A percentile compares a stretch with the other conserved stretches of the same genome.
These are phyloP conservation scores for Sisymbrium altissimum DNA, from an alignment of 345 rosid genomes.

Conservation along the genomic window DNA sequence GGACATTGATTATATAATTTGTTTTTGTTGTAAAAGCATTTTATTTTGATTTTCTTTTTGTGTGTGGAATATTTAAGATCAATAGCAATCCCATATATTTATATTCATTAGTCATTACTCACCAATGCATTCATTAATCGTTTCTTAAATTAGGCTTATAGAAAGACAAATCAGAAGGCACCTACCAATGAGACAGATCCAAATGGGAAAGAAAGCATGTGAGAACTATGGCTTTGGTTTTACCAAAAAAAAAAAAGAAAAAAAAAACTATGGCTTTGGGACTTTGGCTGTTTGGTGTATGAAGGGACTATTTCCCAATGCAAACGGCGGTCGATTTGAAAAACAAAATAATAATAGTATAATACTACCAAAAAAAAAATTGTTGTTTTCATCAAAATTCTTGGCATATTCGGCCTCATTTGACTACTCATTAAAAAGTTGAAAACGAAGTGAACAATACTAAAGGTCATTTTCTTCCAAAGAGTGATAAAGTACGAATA, in stretches of 20 bases:
- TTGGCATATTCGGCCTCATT: constrained; percentile 14
- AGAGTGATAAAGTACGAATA: not conserved
- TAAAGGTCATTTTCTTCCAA: not conserved
- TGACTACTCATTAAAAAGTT: not conserved
- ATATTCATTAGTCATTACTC: not conserved
- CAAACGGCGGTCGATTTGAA: constrained; percentile 12
- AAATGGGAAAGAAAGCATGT: constrained; percentile 12
- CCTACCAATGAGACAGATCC: not conserved
- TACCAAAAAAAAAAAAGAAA: too few species aligned
- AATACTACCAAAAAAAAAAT: not conserved
- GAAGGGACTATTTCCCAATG: constrained; percentile 16
- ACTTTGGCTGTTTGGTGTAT: constrained; percentile 10
- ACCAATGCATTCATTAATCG: not conserved
- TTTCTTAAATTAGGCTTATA: not conserved
- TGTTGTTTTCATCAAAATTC: not conserved
- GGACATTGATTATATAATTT: constrained; percentile 11
- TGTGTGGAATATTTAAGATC: constrained; percentile 8
- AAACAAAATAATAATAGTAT: not conserved
- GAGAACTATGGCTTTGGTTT: too few species aligned
- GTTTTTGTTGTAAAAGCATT: constrained; percentile 24
- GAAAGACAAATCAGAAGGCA: not conserved
- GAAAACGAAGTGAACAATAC: not conserved
- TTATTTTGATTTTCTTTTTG: not conserved
- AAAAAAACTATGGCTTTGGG: constrained; percentile 3
- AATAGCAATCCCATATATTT: constrained; percentile 6